A percentile compares a stretch with the other conserved stretches of the same genome.
phyloP scores from a whole-genome alignment of 345 rosid species.

The Eucalyptus viminalis region DNA sequence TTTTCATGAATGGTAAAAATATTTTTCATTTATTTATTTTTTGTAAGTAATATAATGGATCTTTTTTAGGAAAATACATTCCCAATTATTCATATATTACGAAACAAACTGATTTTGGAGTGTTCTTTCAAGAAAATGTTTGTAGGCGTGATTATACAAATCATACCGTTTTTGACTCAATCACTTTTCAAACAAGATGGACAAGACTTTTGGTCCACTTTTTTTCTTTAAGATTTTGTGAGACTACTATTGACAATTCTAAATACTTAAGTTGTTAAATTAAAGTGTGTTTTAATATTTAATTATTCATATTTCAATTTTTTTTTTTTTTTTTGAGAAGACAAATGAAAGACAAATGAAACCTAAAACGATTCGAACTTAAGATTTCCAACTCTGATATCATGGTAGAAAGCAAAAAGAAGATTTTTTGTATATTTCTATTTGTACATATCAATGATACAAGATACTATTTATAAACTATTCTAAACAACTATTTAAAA shows the following conservation, averaged over 20 bases:
- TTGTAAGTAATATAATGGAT: too few species aligned
- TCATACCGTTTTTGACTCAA: accelerated
- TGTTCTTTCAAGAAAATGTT: neutral
- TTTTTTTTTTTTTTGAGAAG: too few species aligned
- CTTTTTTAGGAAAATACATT: too few species aligned
- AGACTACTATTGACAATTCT: accelerated
- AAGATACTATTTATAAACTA: accelerated
- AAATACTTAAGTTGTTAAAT: accelerated
- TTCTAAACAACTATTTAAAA: too few species aligned
- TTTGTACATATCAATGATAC: too few species aligned
- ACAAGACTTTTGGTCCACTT: neutral
- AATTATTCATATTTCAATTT: too few species aligned
- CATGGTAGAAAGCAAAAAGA: too few species aligned
- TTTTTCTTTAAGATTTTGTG: too few species aligned
- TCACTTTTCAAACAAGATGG: neutral
- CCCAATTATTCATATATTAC: neutral
- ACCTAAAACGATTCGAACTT: accelerated
- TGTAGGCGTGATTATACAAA: neutral
- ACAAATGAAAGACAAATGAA: too few species aligned
- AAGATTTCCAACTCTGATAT: accelerated
- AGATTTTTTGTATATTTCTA: too few species aligned
- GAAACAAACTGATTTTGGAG: neutral
- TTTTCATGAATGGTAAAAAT: neutral
- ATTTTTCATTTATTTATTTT: too few species aligned
- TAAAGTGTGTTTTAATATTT: too few species aligned